Percentiles rank a stretch among this genome's conserved stretches.
Conservation (phyloP, 2,329 filamentous ascomycete genomes). For the Sarocladium strictum region DNA sequence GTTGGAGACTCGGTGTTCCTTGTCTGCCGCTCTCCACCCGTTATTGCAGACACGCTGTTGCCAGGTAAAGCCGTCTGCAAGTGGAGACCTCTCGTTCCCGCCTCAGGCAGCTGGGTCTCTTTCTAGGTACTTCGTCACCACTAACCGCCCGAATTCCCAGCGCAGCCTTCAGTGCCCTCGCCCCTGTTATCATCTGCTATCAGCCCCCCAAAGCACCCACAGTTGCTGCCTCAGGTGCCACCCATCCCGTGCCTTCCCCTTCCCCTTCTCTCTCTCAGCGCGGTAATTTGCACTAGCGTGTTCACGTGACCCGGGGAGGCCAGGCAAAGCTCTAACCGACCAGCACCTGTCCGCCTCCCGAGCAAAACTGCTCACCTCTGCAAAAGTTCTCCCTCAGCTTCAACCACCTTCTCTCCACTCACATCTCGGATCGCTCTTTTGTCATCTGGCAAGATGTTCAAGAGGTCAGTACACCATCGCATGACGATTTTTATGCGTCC, state of each 20-base stretch:
- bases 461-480: conserved; percentile 56
- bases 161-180: background rate
- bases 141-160: background rate
- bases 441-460: conserved; percentile 74
- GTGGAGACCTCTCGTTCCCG: background rate
- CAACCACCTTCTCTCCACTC: conserved; percentile 52
- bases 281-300: conserved; percentile 25
- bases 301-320: conserved; percentile 30
- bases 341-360: conserved; percentile 31
- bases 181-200: background rate
- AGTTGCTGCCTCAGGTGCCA: conserved; percentile 1
- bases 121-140: background rate
- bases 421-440: conserved; percentile 55
- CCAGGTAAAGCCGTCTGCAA: background rate
- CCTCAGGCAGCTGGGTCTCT: background rate
- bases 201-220: background rate
- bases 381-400: conserved; percentile 42
- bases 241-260: background rate
- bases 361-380: conserved; percentile 43
- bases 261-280: conserved; percentile 7
- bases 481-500: background rate
- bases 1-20: background rate
- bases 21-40: background rate
- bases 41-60: background rate
- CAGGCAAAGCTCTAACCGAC: conserved; percentile 37